Base-by-base conservation (phyloP, 2,329 filamentous ascomycete genomes). In the Aureobasidium sp. region DNA sequence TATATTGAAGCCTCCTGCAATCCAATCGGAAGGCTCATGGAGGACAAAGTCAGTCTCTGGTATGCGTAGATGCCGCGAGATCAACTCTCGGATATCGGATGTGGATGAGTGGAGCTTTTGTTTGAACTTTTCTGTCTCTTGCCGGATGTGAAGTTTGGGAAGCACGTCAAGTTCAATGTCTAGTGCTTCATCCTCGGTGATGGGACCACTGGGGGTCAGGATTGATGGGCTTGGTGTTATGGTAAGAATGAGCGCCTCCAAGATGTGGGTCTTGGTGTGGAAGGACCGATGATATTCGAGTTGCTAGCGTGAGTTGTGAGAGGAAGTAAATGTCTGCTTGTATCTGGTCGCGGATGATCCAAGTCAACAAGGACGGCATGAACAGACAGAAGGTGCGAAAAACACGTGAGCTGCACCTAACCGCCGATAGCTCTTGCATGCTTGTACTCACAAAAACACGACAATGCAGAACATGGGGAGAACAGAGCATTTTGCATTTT, bases 1-100 rank as follows among this genome's bases (percentile, higher is more conserved):
- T 20, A 56, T 20, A 9, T 56, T 56, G 37, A 56, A 56, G 9
- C 9, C 8, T 5, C 76, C 65, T 56, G 73, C 22, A 6, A 44
- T 41, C 52, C 52, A 56, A 4, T 3, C 22, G 3, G 31, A 29
- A 7, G 36, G 25, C 3, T 20, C 17, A 14, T 41, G 5, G 2
- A 56, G 25, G 4, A 44, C 22, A 27, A 56, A 56, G 42, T 56
- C 52, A 6, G 37, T n/a, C 11, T 14, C 25, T 25, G 52, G 17
- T 9, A 56, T 56, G 1, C 14, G 15, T 8, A 56, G 37, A 56
- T 56, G 52, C 1, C 52, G 52, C 8, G 52, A 56, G n/a, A 56
- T 34, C 8, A 56, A 52, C 8, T 34, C 20, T 11, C 34, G 20
- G 17, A 39, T 36, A 8, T 52, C n/a, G 8, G 20, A 20, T 37